A percentile compares a stretch with the other conserved stretches of the same genome.
phyloP scores from a whole-genome alignment of 163 green algal genomes.

The Chlamydomonas reinhardtii region DNA sequence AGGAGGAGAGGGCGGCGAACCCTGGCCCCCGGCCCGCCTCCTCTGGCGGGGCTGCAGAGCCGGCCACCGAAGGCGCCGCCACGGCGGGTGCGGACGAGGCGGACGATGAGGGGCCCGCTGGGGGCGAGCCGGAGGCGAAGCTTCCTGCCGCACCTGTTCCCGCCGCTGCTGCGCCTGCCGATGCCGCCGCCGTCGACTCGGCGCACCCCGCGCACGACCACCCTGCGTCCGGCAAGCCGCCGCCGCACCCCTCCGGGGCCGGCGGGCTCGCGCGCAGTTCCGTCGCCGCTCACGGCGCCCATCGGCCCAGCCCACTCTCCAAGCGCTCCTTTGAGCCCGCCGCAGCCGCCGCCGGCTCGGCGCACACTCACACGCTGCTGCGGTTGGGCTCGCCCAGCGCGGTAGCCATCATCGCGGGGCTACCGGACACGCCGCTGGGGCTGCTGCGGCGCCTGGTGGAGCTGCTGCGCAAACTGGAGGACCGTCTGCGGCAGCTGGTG shows the following conservation, averaged over 20 bases:
- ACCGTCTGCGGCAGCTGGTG: slow-evolving; percentile 77
- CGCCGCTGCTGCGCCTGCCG: not conserved
- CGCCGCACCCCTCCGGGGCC: not conserved
- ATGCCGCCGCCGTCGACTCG: not conserved
- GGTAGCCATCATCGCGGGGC: slow-evolving; percentile 35
- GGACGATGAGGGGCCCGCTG: not conserved
- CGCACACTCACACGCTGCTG: slow-evolving; percentile 33
- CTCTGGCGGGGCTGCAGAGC: not conserved
- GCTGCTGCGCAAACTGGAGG: slow-evolving; percentile 80
- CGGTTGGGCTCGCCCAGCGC: not conserved
- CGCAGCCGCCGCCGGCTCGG: slow-evolving; percentile 41
- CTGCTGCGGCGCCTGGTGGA: slow-evolving; percentile 76
- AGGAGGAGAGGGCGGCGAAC: not conserved
- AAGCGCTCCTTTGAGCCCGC: slow-evolving; percentile 55
- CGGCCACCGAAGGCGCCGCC: not conserved
- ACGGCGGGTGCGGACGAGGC: not conserved
- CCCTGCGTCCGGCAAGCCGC: not conserved
- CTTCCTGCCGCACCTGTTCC: not conserved
- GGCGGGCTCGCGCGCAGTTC: not conserved
- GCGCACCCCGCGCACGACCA: not conserved
- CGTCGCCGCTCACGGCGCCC: not conserved
- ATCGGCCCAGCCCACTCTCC: slow-evolving; percentile 49
- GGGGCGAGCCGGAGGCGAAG: not conserved
- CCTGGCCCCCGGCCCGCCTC: too few relatives aligned
- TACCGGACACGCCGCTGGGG: slow-evolving; percentile 79